Percentiles rank a stretch among this genome's conserved stretches.
These are phyloP conservation scores for Aegilops speltoides DNA, from an alignment of 176 grass and related monocot genomes.

Conservation along the genomic window DNA sequence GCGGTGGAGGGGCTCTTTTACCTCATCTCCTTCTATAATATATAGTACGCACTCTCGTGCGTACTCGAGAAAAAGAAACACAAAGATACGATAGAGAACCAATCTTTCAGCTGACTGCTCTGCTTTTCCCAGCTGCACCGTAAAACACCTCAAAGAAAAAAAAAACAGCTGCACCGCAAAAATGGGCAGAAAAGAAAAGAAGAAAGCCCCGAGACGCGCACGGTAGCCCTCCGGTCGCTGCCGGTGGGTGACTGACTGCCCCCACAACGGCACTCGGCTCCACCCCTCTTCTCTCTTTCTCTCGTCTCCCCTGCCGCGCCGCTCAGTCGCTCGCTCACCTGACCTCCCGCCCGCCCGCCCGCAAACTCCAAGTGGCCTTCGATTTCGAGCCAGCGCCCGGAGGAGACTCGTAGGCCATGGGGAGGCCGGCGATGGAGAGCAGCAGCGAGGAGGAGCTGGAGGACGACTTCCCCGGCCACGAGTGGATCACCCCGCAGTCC, in stretches of 20 bases:
- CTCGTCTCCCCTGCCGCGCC: neutral
- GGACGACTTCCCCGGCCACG: constrained; percentile 76
- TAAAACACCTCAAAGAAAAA: too few relatives aligned
- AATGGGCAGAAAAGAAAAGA: neutral
- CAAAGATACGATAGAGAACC: too few relatives aligned
- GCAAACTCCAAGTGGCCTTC: neutral
- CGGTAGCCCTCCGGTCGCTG: constrained; percentile 39
- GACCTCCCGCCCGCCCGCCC: neutral
- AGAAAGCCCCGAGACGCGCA: constrained; percentile 13
- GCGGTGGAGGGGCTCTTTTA: too few relatives aligned
- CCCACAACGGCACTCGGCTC: constrained; percentile 37
- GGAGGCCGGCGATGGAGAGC: constrained; percentile 72
- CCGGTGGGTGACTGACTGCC: constrained; percentile 46
- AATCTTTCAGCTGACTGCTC: neutral
- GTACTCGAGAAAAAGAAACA: too few relatives aligned
- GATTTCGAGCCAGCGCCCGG: neutral
- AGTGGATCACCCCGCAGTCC: constrained; percentile 98
- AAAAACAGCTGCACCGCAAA: neutral
- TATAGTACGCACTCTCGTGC: too few relatives aligned
- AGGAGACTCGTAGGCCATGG: neutral
- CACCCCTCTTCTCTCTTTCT: neutral
- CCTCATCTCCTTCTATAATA: too few relatives aligned
- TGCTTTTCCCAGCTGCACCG: too few relatives aligned
- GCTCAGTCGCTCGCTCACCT: neutral
- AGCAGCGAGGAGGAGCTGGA: constrained; percentile 92